A percentile compares a stretch with the other conserved stretches of the same genome.
These are phyloP conservation scores for Cryptococcus wingfieldii DNA, from an alignment of 1,284 basidiomycete genomes.

Conservation along the genomic window DNA sequence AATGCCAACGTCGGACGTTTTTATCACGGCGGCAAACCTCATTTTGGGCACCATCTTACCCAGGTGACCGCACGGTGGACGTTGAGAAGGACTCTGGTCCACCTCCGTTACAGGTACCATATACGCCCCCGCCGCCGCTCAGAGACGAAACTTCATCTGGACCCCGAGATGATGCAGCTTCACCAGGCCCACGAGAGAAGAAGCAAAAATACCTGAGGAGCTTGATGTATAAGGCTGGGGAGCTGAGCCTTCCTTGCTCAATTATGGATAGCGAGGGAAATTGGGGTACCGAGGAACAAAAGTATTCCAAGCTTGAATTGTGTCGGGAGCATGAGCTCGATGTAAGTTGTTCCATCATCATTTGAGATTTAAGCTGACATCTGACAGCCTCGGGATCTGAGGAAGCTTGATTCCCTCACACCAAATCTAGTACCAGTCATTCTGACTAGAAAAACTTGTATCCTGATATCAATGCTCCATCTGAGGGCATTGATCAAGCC, in stretches of 20 bases:
- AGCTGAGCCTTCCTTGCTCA: constrained; percentile 53
- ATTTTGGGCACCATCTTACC: constrained; percentile 22
- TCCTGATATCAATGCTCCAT: constrained; percentile 90
- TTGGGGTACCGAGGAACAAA: constrained; percentile 83
- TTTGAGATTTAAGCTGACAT: background rate
- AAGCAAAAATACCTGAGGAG: constrained; percentile 43
- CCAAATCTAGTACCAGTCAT: constrained; percentile 94
- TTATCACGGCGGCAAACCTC: constrained; percentile 17
- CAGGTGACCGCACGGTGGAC: background rate
- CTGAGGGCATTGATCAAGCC: constrained; percentile 92
- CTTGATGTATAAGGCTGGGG: constrained; percentile 48
- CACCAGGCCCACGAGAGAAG: constrained; percentile 14
- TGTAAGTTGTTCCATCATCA: constrained; percentile 53
- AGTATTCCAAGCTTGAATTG: constrained; percentile 83
- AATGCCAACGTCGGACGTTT: constrained; percentile 5
- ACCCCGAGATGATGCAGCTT: background rate
- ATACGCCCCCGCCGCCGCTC: constrained; percentile 6
- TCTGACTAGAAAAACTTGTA: constrained; percentile 77
- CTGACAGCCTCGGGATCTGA: constrained; percentile 81
- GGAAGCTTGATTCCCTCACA: constrained; percentile 91
- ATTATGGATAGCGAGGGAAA: constrained; percentile 80
- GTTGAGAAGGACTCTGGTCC: background rate
- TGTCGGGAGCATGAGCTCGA: constrained; percentile 83
- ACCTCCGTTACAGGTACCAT: constrained; percentile 10
- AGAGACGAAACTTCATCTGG: background rate